Evolutionary conservation across 176 grass and related monocot genomes (phyloP).

Genomic region (Miscanthus lutarioriparius): DNA sequence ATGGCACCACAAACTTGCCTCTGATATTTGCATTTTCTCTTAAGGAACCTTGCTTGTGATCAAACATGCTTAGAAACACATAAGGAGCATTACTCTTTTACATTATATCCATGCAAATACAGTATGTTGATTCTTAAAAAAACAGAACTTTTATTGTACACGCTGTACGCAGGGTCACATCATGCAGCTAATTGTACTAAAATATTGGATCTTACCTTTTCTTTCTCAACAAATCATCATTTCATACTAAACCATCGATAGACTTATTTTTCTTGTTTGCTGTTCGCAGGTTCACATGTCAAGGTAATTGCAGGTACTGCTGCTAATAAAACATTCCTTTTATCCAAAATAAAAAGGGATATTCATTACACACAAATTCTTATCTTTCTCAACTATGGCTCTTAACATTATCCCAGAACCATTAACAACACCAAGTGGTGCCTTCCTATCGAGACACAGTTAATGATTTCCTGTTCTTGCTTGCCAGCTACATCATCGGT

Average conservation of each 20-base stretch:
- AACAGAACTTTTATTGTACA: neutral
- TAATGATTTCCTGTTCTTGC: neutral
- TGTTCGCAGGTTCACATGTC: conserved; percentile 39
- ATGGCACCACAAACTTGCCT: neutral
- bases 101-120: neutral
- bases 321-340: neutral
- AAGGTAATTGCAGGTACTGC: conserved; percentile 38
- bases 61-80: neutral
- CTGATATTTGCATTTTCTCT: neutral
- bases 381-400: neutral
- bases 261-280: neutral
- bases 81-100: neutral
- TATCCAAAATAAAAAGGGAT: neutral
- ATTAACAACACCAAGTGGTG: neutral
- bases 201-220: neutral
- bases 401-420: neutral
- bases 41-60: neutral
- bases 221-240: neutral
- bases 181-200: neutral
- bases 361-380: neutral
- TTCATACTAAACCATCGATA: neutral
- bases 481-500: conserved; percentile 8
- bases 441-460: neutral
- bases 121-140: neutral
- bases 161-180: too few relatives aligned